Base-by-base conservation (phyloP, 2,329 filamentous ascomycete species). In the Aspergillus persii region DNA sequence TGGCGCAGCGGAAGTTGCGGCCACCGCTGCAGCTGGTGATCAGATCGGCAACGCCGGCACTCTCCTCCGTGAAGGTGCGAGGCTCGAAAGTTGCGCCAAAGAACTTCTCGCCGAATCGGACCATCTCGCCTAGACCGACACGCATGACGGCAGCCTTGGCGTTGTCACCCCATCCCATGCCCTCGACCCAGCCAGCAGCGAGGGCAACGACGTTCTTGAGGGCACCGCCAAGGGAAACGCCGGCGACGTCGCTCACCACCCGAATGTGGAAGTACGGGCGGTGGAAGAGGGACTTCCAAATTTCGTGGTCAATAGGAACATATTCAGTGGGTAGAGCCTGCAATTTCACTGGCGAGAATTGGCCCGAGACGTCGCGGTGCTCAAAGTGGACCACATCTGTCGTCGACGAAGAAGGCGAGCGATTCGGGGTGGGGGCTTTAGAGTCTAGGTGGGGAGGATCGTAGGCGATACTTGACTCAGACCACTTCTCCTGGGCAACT, bases 101-200 rank as follows among this genome's bases (percentile, higher is more conserved):
- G 81, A 98, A 99, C 68, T 89, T 87, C 76, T 93, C 92, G 65
- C 94, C 94, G 68, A 99, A 99, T 73, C 90, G 89, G 70, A 98
- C 92, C 89, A 97, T 96, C 79, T 99, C 95, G 68, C 97, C 84
- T 50, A 99, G 86, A 7, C 95, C 95, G 23, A 98, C 89, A 47
- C 95, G 90, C 92, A 99, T 98, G 61, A 99, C 89, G 50, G 95
- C 95, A n/a, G 95, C 92, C 81, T 99, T 98, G 66, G 94, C 94
- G 68, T 98, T 99, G 81, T 98, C 93, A 71, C 95, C 95, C 94
- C 95, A 99, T 65, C 94, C 94, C 62, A 94, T 86, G 39, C 95
- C 95, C 65, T 96, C 92, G 49, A 98, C 92, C 76, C 96, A 99
- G 59, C 95, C 95, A 33, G 95, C 93, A 4, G 92, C 94, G 18